A percentile compares a stretch with the other conserved stretches of the same genome.
These are phyloP conservation scores for Aspergillaceae sp. DNA, from an alignment of 2,329 filamentous ascomycete genomes.

Conservation along the genomic window DNA sequence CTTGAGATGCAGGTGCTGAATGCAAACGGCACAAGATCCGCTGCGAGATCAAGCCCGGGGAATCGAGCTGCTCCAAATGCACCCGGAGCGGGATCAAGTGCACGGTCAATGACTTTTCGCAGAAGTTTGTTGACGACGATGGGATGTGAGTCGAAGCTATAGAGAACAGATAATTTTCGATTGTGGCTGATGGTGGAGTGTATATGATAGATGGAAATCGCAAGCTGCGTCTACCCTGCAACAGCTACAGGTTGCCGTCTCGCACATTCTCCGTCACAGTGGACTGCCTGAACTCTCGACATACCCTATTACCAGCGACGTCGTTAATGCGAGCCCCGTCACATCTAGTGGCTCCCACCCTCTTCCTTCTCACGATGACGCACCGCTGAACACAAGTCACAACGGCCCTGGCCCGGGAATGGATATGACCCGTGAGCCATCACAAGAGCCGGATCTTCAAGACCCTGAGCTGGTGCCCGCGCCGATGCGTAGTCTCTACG, in stretches of 20 bases:
- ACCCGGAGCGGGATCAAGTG: slow-evolving; percentile 44
- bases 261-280: slow-evolving; percentile 37
- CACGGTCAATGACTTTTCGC: slow-evolving; percentile 48
- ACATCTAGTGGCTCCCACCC: slow-evolving; percentile 19
- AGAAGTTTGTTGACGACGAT: slow-evolving; percentile 48
- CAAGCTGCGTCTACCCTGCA: slow-evolving; percentile 35
- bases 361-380: slow-evolving; percentile 17
- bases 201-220: slow-evolving; percentile 35
- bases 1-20: slow-evolving; percentile 32
- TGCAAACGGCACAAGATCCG: slow-evolving; percentile 50
- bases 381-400: slow-evolving; percentile 20
- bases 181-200: not conserved
- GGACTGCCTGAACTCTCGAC: slow-evolving; percentile 36
- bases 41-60: slow-evolving; percentile 43
- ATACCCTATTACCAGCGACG: slow-evolving; percentile 24
- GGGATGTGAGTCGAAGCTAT: slow-evolving; percentile 36
- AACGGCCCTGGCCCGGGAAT: slow-evolving; percentile 23
- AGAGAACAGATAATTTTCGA: not conserved
- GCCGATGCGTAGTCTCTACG: slow-evolving; percentile 47
- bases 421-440: slow-evolving; percentile 40
- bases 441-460: slow-evolving; percentile 35
- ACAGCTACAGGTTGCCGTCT: slow-evolving; percentile 38
- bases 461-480: slow-evolving; percentile 39
- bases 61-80: slow-evolving; percentile 43
- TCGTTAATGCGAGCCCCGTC: slow-evolving; percentile 19